Percentiles rank a stretch among this genome's conserved stretches.
Evolutionary conservation across 225 moss, liverwort and hornwort genomes (phyloP).

Genomic region (Polytrichum commune): DNA sequence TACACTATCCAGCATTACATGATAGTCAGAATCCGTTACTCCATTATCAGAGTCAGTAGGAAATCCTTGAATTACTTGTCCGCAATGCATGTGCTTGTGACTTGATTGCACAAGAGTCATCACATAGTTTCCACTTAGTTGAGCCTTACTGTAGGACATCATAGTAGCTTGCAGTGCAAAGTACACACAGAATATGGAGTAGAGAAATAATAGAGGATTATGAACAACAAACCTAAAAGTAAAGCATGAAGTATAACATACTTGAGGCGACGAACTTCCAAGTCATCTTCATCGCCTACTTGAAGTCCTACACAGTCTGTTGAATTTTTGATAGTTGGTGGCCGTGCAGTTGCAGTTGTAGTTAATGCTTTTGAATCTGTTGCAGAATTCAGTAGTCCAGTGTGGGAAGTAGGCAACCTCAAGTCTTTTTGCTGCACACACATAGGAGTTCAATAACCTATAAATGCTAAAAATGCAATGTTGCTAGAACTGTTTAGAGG

Average conservation of each 20-base stretch:
- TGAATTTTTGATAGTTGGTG: slow-evolving; percentile 21
- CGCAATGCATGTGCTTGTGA: no score
- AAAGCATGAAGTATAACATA: slow-evolving; percentile 17
- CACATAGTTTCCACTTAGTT: no score
- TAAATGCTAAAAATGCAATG: no score
- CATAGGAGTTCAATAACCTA: neutral
- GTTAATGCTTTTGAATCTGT: slow-evolving; percentile 21
- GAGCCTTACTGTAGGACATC: no score
- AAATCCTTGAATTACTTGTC: no score
- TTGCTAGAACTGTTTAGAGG: no score
- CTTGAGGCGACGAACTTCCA: slow-evolving; percentile 43
- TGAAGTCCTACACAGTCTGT: slow-evolving; percentile 29
- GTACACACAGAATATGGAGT: no score
- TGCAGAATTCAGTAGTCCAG: slow-evolving; percentile 19
- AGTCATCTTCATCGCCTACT: slow-evolving; percentile 31
- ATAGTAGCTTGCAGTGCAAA: no score
- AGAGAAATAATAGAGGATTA: neutral
- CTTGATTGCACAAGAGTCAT: no score
- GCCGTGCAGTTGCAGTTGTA: slow-evolving; percentile 20
- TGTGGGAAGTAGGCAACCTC: slow-evolving; percentile 15
- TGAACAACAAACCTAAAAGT: neutral
- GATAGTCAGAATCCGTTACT: no score
- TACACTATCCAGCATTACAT: no score
- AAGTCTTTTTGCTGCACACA: slow-evolving; percentile 31
- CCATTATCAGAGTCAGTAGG: no score